phyloP scores from a whole-genome alignment of 2,329 filamentous ascomycete genomes.

The Fusarium buharicum region DNA sequence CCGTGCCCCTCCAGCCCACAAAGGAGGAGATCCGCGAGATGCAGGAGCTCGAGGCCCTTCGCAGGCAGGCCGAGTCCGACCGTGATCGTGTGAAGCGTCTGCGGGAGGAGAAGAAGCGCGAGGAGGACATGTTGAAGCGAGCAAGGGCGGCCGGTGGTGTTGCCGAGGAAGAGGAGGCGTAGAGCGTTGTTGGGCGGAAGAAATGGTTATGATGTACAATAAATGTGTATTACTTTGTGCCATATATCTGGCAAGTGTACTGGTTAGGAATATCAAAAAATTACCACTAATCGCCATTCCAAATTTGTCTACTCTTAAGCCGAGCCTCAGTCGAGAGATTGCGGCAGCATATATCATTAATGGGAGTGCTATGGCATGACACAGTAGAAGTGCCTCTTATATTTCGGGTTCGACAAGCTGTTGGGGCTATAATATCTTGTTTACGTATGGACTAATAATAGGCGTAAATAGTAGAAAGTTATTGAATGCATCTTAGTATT shows the following conservation, averaged over 20 bases:
- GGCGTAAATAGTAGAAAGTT: too few relatives aligned
- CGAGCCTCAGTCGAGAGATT: not conserved
- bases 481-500: too few relatives aligned
- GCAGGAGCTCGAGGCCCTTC: conserved; percentile 65
- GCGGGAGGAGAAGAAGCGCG: conserved; percentile 67
- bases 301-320: not conserved
- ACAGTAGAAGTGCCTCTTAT: too few relatives aligned
- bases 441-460: too few relatives aligned
- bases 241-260: conserved; percentile 44
- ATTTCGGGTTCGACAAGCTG: too few relatives aligned
- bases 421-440: too few relatives aligned
- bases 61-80: conserved; percentile 63
- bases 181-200: conserved; percentile 2
- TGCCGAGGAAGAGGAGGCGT: conserved; percentile 49
- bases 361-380: not conserved
- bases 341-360: too few relatives aligned
- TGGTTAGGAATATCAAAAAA: conserved; percentile 40
- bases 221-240: conserved; percentile 45
- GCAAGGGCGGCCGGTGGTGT: conserved; percentile 54
- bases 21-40: conserved; percentile 69
- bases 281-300: conserved; percentile 19
- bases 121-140: conserved; percentile 63
- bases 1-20: conserved; percentile 65
- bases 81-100: conserved; percentile 63
- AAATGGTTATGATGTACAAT: conserved; percentile 43